Base-by-base conservation (phyloP, 2,329 filamentous ascomycete species). In the Pseudocercospora crystallina region DNA sequence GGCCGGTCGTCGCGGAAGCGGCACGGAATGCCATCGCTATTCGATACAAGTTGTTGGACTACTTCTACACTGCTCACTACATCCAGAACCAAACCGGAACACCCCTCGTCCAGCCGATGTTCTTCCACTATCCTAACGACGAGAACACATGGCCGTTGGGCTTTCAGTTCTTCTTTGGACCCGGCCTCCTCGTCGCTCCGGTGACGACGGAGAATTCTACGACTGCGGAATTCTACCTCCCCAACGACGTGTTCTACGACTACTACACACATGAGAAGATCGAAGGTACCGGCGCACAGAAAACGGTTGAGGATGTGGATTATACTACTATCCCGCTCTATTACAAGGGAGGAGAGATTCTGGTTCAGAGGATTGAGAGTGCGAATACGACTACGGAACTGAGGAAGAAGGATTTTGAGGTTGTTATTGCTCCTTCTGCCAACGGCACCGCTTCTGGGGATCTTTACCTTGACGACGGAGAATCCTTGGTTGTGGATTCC, bases 381-480 rank as follows among this genome's bases (percentile, higher is more conserved):
- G 78, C 80, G 30, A 83, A 82, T 73, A 89, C 74, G 61, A 90
- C 69, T 64, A 83, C 62, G 65, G 86, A 79, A 37, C 71, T 88
- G 33, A 77, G 85, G 36, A 76, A 80, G 58, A 75, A 86, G 60
- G 76, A 83, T 58, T 92, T 92, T 71, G 79, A 85, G 65, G 72
- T 95, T 43, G 63, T 92, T 32, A 77, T 95, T 38, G 85, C 88
- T 0, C 78, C 87, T 0, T 82, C 79, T 5, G 63, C 66, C 1
- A 73, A 85, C 44, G 86, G 85, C 2, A 80, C 72, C 5, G 89
- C 89, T 0, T 68, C 65, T 1, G 89, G 89, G 0, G 74, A 76
- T 44, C 73, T 94, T 49, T 94, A 91, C 66, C 71, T 94, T 5
- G 89, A 94, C 59, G 89, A 95, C 54, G 89, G 89, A 8, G 82